Conservation (phyloP, 2,329 filamentous ascomycete species). For the Fusarium solani-melongenae region DNA sequence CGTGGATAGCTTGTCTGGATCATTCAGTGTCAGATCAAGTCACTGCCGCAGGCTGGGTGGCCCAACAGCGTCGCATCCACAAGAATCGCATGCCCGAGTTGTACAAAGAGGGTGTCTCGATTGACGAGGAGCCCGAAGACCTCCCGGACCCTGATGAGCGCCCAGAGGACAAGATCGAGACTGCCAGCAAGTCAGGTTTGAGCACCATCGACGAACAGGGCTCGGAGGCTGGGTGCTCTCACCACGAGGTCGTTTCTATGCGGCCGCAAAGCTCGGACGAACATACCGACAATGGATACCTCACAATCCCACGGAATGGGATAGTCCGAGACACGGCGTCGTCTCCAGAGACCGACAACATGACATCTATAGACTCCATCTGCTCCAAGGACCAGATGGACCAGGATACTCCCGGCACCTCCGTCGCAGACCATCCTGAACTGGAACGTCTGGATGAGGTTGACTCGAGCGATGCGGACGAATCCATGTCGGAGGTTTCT, state of each 20-base stretch:
- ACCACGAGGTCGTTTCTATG: not conserved
- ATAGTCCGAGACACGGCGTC: not conserved
- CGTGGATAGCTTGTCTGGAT: not conserved
- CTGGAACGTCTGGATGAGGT: not conserved
- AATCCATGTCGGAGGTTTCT: slow-evolving; percentile 18
- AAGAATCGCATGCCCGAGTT: not conserved
- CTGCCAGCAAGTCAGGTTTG: not conserved
- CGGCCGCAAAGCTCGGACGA: not conserved
- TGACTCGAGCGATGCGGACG: slow-evolving; percentile 19
- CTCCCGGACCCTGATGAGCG: not conserved
- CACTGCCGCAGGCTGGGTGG: slow-evolving; percentile 18
- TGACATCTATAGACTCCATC: not conserved
- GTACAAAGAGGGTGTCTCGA: not conserved
- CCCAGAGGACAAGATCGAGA: not conserved
- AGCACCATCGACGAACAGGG: slow-evolving; percentile 22
- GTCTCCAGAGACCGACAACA: slow-evolving; percentile 1
- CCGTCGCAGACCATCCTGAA: not conserved
- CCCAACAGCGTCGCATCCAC: slow-evolving; percentile 17
- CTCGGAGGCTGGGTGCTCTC: slow-evolving; percentile 19
- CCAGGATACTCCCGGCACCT: slow-evolving; percentile 12
- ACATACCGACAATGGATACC: not conserved
- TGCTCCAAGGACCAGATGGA: not conserved
- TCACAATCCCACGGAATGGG: not conserved
- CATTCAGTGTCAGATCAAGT: slow-evolving; percentile 15
- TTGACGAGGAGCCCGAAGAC: not conserved